These are phyloP conservation scores for Aureobasidium mangrovei DNA, from an alignment of 2,329 filamentous ascomycete genomes.

Conservation along the genomic window DNA sequence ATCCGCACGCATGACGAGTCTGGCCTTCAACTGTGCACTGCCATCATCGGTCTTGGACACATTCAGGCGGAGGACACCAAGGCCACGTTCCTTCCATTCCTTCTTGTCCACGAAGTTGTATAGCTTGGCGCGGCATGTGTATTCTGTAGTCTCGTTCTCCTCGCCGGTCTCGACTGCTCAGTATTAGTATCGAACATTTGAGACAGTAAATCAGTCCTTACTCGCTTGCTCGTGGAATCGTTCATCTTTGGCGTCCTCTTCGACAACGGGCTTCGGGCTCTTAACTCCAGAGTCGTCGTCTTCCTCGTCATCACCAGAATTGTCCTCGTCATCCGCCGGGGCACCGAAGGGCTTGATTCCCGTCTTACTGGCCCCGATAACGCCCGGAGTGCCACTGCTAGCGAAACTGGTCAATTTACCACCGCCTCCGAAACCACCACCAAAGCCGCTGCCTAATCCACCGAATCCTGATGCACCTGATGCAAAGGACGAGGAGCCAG, in stretches of 20 bases:
- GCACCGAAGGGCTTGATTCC: conserved; percentile 68
- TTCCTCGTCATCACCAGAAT: conserved; percentile 42
- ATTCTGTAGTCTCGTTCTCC: conserved; percentile 66
- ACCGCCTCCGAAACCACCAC: conserved; percentile 33
- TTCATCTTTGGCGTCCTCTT: conserved; percentile 57
- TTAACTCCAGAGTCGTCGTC: conserved; percentile 33
- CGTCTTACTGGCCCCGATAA: conserved; percentile 44
- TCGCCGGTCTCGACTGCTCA: conserved; percentile 73
- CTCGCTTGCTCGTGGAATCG: conserved; percentile 54
- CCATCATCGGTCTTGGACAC: conserved; percentile 44
- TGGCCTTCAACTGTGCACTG: conserved; percentile 42
- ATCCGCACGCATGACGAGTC: conserved; percentile 85
- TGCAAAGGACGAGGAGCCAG: conserved; percentile 21
- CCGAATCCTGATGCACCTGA: conserved; percentile 32
- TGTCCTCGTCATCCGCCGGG: conserved; percentile 54
- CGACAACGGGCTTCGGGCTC: conserved; percentile 35
- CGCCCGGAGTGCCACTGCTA: conserved; percentile 29
- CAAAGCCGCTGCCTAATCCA: conserved; percentile 30
- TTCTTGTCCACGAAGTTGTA: conserved; percentile 61
- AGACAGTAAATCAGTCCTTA: conserved; percentile 36
- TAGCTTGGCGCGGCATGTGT: conserved; percentile 72
- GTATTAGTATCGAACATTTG: conserved; percentile 22
- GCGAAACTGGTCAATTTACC: conserved; percentile 60
- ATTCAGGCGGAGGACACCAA: conserved; percentile 79
- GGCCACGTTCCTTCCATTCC: conserved; percentile 84